Conservation (phyloP, 805 yeast genomes). For the Candida ficus region DNA sequence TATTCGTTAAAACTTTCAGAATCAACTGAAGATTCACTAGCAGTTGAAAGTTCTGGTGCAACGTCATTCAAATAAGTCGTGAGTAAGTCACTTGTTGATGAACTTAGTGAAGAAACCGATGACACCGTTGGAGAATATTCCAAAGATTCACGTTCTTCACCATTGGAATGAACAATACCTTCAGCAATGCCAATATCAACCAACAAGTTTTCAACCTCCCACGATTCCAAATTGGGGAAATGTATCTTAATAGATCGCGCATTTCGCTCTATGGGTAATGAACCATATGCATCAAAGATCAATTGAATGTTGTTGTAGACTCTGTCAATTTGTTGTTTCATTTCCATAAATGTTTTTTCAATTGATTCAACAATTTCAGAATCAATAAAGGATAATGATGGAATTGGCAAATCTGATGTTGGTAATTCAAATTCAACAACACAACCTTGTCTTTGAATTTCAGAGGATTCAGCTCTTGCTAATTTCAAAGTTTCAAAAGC, state of each 20-base stretch:
- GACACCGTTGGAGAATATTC: neutral
- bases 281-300: slow-evolving; percentile 53
- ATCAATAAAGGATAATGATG: slow-evolving; percentile 39
- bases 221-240: slow-evolving; percentile 66
- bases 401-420: slow-evolving; percentile 28
- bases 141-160: too few relatives aligned
- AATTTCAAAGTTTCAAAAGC: slow-evolving; percentile 19
- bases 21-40: slow-evolving; percentile 4
- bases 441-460: slow-evolving; percentile 35
- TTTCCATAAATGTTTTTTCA: slow-evolving; percentile 29
- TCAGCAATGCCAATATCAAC: slow-evolving; percentile 54
- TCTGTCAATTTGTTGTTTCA: slow-evolving; percentile 37
- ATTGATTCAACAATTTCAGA: slow-evolving; percentile 38
- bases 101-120: slow-evolving; percentile 1
- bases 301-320: slow-evolving; percentile 38
- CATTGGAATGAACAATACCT: slow-evolving; percentile 46
- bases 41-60: slow-evolving; percentile 20
- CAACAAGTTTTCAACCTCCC: slow-evolving; percentile 50
- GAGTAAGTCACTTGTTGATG: slow-evolving; percentile 1
- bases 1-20: slow-evolving; percentile 8
- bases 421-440: slow-evolving; percentile 56
- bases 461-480: slow-evolving; percentile 31
- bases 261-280: slow-evolving; percentile 52
- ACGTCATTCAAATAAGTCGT: slow-evolving; percentile 10
- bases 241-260: slow-evolving; percentile 45